Percentiles rank a stretch among this genome's conserved stretches.
phyloP scores from a whole-genome alignment of 495 filamentous ascomycete genomes.

The Xylaria nigripes region DNA sequence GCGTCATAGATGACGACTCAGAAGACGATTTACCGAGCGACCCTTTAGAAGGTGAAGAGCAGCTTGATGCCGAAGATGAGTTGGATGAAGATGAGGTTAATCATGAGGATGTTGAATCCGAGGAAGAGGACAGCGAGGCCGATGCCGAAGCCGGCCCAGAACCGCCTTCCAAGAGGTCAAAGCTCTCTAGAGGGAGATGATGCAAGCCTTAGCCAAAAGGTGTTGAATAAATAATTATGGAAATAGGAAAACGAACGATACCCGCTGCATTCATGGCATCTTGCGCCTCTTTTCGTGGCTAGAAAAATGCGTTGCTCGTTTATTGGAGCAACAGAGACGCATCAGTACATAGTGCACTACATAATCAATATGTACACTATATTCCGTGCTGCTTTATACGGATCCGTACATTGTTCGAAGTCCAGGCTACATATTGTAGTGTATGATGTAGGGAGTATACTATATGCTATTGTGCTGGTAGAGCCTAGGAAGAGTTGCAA shows the following conservation, averaged over 20 bases:
- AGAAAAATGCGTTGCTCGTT: neutral
- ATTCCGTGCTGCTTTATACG: no score
- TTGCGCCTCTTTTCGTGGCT: neutral
- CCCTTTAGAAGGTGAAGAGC: conserved; percentile 30
- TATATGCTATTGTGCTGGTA: no score
- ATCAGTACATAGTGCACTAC: neutral
- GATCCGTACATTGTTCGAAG: no score
- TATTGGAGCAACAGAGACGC: neutral
- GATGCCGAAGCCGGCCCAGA: conserved; percentile 24
- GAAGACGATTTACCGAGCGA: conserved; percentile 36
- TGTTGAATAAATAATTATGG: conserved; percentile 13
- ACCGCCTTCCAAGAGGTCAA: conserved; percentile 29
- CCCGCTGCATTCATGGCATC: conserved; percentile 11
- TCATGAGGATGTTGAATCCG: conserved; percentile 35
- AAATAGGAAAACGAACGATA: conserved; percentile 16
- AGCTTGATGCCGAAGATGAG: conserved; percentile 31
- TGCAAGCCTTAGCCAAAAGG: neutral
- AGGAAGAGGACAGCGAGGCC: conserved; percentile 36
- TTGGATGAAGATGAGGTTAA: conserved; percentile 40
- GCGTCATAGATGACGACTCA: conserved; percentile 30
- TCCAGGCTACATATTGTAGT: no score
- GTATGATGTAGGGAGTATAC: no score
- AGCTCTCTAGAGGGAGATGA: conserved; percentile 23
- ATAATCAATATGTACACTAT: no score
- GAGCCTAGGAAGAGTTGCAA: no score